Evolutionary conservation across 1,284 basidiomycete species (phyloP).

Genomic region (Sanguinoderma infundibulare): DNA sequence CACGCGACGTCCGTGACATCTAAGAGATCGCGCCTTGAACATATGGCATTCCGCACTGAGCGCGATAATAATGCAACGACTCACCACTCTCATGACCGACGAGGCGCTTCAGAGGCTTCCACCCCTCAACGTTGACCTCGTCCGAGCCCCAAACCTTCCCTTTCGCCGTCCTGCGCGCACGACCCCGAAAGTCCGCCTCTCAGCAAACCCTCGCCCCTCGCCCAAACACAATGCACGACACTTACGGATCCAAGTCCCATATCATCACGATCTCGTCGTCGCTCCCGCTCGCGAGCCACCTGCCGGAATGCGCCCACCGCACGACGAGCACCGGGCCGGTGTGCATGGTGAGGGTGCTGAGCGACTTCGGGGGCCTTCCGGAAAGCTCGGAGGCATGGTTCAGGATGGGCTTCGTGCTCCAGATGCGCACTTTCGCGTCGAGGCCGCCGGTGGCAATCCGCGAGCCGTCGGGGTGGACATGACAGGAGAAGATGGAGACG

Average conservation of each 20-base stretch:
- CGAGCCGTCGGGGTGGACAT: constrained; percentile 95
- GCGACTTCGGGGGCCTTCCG: constrained; percentile 80
- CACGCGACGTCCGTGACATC: constrained; percentile 97
- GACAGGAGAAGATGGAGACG: constrained; percentile 89
- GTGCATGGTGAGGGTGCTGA: constrained; percentile 93
- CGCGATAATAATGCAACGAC: constrained; percentile 23
- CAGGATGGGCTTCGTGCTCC: constrained; percentile 94
- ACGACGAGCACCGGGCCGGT: constrained; percentile 93
- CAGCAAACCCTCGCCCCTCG: background rate
- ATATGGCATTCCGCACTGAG: no score
- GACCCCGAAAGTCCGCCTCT: background rate
- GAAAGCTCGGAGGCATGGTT: constrained; percentile 74
- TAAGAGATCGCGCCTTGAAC: constrained; percentile 34
- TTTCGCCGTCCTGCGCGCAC: constrained; percentile 64
- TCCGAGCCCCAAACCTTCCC: constrained; percentile 92
- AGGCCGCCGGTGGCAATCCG: constrained; percentile 95
- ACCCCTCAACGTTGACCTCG: constrained; percentile 95
- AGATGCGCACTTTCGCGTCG: constrained; percentile 95
- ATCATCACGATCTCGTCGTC: constrained; percentile 97
- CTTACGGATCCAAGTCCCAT: constrained; percentile 96
- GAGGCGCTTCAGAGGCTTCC: constrained; percentile 92
- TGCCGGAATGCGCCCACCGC: constrained; percentile 94
- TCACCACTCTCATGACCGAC: constrained; percentile 93
- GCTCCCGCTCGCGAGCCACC: constrained; percentile 95
- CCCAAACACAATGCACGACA: constrained; percentile 21